Evolutionary conservation across 1,284 basidiomycete genomes (phyloP), one percentile per base, ranked within the genome.

Genomic region (Filobasidium uniguttulatum): DNA sequence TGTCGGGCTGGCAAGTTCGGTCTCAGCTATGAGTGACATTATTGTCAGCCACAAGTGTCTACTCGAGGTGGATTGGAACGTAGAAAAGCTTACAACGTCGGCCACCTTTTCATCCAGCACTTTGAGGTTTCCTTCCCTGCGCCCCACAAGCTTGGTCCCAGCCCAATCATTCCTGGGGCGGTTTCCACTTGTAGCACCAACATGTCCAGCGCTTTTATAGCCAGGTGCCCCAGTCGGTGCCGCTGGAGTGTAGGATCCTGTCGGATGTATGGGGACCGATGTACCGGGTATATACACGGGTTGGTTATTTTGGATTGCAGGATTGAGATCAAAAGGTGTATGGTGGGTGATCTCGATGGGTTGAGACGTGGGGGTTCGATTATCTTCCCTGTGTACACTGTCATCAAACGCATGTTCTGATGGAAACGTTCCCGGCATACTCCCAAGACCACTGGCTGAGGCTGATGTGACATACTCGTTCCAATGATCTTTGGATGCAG

Each of bases 151-250:
- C 8, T 19, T 45, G 0, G 63, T 60, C 8, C 55, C 48, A 1
- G 53, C 48, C 56, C 57, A 72, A 55, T 77, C 72, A 3, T 58
- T 55, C 4, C 52, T 50, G n/a, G n/a, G n/a, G n/a, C 3, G 44
- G 36, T 14, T 53, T 49, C 2, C 46, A 37, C 43, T 31, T 38
- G 17, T 49, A 38, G 22, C 29, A 23, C 23, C 30, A 34, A 20
- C 44, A 46, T 10, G 53, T 46, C 12, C 67, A 68, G 31, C 60
- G 53, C 10, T 62, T 61, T 54, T 62, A 60, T 83, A 89, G 0
- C 83, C 85, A 0, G 86, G 86, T 0, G 87, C 86, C 5, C 86
- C 86, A 0, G 72, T 73, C 0, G 83, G 80, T 0, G 84, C 75
- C 19, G 36, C 36, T 12, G 36, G n/a, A 12, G 12, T 19, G 36